Percentiles rank a stretch among this genome's conserved stretches.
Evolutionary conservation across 352 stramenopile species (phyloP).

Genomic region (Globisporangium recalcitrans): DNA sequence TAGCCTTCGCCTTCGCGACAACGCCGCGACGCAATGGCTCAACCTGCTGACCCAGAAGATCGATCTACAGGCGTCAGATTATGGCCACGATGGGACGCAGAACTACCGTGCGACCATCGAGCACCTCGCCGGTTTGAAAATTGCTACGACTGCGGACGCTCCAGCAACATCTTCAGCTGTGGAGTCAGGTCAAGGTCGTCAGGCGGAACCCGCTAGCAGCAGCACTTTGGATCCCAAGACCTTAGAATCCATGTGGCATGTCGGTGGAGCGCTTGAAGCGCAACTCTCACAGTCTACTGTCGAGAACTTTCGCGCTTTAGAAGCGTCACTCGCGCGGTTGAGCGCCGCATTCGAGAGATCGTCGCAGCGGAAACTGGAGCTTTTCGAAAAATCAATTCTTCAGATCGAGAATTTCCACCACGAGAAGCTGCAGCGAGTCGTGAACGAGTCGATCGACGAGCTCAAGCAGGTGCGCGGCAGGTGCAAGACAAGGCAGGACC

Average conservation of each 20-base stretch:
- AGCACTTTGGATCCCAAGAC: not conserved
- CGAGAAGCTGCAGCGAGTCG: slow-evolving; percentile 43
- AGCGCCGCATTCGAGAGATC: slow-evolving; percentile 26
- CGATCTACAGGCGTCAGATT: slow-evolving; percentile 29
- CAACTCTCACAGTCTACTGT: slow-evolving; percentile 24
- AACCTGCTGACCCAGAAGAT: slow-evolving; percentile 42
- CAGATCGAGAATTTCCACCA: slow-evolving; percentile 54
- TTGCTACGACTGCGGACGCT: not conserved
- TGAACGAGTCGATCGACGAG: slow-evolving; percentile 46
- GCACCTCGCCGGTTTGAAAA: slow-evolving; percentile 17
- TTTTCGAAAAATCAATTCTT: slow-evolving; percentile 42
- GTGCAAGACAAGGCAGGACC: slow-evolving; percentile 40
- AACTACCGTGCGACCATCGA: slow-evolving; percentile 20
- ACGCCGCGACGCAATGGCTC: slow-evolving; percentile 39
- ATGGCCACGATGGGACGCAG: slow-evolving; percentile 31
- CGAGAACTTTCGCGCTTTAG: slow-evolving; percentile 28
- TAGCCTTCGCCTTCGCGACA: slow-evolving; percentile 20
- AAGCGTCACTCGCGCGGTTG: slow-evolving; percentile 32
- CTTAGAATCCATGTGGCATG: slow-evolving; percentile 30
- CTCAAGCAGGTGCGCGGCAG: slow-evolving; percentile 41
- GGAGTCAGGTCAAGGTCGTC: not conserved
- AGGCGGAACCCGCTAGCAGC: not conserved
- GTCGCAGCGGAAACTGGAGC: slow-evolving; percentile 28
- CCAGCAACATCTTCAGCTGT: not conserved
- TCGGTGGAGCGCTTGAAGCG: slow-evolving; percentile 24